These are phyloP conservation scores for Cunninghamia lanceolata DNA, from an alignment of 75 land plant species.

Conservation along the genomic window DNA sequence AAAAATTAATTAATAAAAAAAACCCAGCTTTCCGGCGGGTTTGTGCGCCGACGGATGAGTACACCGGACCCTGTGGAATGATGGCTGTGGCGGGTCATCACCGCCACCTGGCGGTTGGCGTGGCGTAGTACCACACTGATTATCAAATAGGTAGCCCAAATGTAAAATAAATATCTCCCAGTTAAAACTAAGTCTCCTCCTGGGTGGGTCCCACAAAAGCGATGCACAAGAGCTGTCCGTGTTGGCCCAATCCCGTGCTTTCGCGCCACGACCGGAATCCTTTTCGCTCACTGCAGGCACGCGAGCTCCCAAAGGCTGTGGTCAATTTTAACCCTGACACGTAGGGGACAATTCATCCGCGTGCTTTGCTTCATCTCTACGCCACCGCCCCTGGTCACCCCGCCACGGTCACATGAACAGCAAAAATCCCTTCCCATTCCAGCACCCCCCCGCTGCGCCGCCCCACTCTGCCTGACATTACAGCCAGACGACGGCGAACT, in stretches of 20 bases:
- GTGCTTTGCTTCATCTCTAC: constrained; percentile 4
- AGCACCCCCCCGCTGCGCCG: not conserved
- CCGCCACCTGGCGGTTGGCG: not conserved
- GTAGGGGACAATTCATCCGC: constrained; percentile 12
- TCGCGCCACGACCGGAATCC: constrained; percentile 2
- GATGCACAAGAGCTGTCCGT: not conserved
- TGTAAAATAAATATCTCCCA: not conserved
- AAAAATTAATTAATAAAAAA: too few relatives aligned
- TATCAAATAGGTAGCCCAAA: not conserved
- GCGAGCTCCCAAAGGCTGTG: constrained; percentile 5
- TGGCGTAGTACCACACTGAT: not conserved
- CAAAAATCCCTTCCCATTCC: too few relatives aligned
- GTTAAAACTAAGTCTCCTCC: not conserved
- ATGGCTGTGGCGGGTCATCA: not conserved
- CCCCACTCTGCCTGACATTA: not conserved
- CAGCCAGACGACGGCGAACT: not conserved
- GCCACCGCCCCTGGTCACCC: not conserved
- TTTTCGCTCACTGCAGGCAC: constrained; percentile 11
- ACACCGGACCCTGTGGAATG: not conserved
- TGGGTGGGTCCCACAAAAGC: not conserved
- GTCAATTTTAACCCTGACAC: constrained; percentile 2
- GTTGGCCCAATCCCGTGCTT: not conserved
- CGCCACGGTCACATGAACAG: not conserved
- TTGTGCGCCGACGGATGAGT: constrained; percentile 12
- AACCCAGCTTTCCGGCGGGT: not conserved